Evolutionary conservation across 495 filamentous ascomycete genomes (phyloP).

Genomic region (Choiromyces venosus): DNA sequence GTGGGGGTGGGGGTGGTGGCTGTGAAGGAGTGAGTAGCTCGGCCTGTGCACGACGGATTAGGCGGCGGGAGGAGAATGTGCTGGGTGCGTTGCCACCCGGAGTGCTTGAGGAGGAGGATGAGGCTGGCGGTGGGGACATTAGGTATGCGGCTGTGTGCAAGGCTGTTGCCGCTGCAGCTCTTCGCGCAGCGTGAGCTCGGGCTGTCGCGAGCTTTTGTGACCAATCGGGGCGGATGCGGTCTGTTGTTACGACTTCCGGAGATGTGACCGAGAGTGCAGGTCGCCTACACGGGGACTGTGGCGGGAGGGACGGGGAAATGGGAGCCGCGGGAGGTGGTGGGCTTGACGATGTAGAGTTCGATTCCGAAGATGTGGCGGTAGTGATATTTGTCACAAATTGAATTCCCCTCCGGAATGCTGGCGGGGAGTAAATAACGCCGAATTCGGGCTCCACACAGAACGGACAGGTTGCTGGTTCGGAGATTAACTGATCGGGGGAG

Average conservation of each 20-base stretch:
- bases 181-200: slow-evolving; percentile 71
- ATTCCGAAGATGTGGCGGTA: slow-evolving; percentile 51
- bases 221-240: slow-evolving; percentile 91
- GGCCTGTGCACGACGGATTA: slow-evolving; percentile 37
- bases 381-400: slow-evolving; percentile 53
- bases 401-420: slow-evolving; percentile 80
- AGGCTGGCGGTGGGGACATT: slow-evolving; percentile 58
- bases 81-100: slow-evolving; percentile 42
- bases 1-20: slow-evolving; percentile 3
- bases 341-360: slow-evolving; percentile 47
- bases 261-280: slow-evolving; percentile 77
- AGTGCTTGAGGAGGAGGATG: slow-evolving; percentile 42
- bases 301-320: slow-evolving; percentile 43
- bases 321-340: slow-evolving; percentile 43
- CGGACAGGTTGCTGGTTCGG: slow-evolving; percentile 86
- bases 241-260: slow-evolving; percentile 80
- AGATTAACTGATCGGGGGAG: slow-evolving; percentile 65
- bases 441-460: slow-evolving; percentile 95
- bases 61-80: slow-evolving; percentile 27
- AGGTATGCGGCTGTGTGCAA: slow-evolving; percentile 92
- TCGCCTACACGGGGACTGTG: slow-evolving; percentile 57
- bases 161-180: slow-evolving; percentile 89
- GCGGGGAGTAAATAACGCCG: slow-evolving; percentile 83
- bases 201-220: slow-evolving; percentile 80
- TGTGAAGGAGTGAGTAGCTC: slow-evolving; percentile 41